phyloP scores from a whole-genome alignment of 345 rosid species.

The Syzygium aqueum region DNA sequence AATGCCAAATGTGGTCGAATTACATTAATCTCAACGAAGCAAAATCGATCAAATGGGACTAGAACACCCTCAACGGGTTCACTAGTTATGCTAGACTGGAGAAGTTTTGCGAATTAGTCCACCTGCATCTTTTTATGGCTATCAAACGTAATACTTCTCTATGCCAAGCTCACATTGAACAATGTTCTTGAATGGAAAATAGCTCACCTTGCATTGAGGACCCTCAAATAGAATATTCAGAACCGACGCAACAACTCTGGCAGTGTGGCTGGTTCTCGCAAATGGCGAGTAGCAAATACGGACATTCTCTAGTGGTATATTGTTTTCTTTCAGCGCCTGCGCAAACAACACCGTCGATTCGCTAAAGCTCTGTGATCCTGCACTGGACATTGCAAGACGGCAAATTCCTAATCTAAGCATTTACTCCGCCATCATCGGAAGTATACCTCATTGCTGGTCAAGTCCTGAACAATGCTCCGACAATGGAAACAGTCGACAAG shows the following conservation, averaged over 20 bases:
- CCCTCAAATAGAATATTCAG: constrained; percentile 59
- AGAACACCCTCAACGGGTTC: background rate
- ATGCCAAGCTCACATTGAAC: background rate
- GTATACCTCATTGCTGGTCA: background rate
- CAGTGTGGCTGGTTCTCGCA: constrained; percentile 81
- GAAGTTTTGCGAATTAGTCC: background rate
- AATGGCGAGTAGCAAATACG: constrained; percentile 91
- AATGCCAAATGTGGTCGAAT: background rate
- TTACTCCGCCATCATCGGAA: background rate
- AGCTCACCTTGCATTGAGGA: constrained; percentile 65
- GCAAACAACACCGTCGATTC: background rate
- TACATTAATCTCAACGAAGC: background rate
- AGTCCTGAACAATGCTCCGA: background rate
- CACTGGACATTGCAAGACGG: background rate
- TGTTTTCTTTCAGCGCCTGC: constrained; percentile 67
- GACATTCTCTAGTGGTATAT: constrained; percentile 43
- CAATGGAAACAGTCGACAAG: background rate
- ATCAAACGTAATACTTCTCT: background rate
- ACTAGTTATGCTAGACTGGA: background rate
- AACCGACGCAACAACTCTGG: constrained; percentile 57
- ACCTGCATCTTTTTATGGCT: background rate
- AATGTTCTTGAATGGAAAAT: background rate
- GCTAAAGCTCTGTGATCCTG: background rate
- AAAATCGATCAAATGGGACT: background rate
- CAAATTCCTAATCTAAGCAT: background rate